phyloP scores from a whole-genome alignment of 805 yeast species.

The Candida tammaniensis region DNA sequence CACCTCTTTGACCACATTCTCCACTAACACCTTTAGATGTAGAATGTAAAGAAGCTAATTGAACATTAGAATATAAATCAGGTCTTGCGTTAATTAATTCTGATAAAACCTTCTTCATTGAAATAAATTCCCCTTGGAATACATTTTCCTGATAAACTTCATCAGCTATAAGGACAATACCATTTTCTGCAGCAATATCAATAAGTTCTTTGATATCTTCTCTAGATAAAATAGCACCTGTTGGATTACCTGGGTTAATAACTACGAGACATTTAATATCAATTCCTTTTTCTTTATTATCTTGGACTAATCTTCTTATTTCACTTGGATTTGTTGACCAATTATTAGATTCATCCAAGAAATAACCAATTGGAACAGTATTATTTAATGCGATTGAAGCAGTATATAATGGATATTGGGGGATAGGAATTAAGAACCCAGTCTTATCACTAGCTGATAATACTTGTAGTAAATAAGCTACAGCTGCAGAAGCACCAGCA shows the following conservation, averaged over 20 bases:
- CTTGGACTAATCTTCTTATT: conserved; percentile 52
- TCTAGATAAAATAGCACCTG: conserved; percentile 76
- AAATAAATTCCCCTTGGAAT: conserved; percentile 75
- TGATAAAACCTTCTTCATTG: conserved; percentile 77
- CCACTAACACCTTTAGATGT: conserved; percentile 97
- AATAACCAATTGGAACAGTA: conserved; percentile 83
- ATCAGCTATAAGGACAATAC: conserved; percentile 88
- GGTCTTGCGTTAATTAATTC: conserved; percentile 54
- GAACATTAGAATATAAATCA: conserved; percentile 66
- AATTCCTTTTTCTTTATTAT: conserved; percentile 50
- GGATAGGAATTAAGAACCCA: conserved; percentile 90
- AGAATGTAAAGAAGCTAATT: conserved; percentile 92
- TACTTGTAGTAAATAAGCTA: conserved; percentile 70
- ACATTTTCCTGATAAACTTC: conserved; percentile 97
- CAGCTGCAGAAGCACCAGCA: conserved; percentile 94
- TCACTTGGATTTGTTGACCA: conserved; percentile 82
- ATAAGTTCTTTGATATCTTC: conserved; percentile 70
- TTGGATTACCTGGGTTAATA: conserved; percentile 98
- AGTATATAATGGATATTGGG: conserved; percentile 96
- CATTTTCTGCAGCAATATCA: conserved; percentile 77
- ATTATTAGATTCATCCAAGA: conserved; percentile 69
- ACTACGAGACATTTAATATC: conserved; percentile 79
- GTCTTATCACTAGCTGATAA: conserved; percentile 65
- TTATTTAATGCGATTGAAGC: conserved; percentile 88
- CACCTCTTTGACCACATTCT: conserved; percentile 99